Evolutionary conservation across 2,329 filamentous ascomycete species (phyloP).

Genomic region (Trichophyton verrucosum): DNA sequence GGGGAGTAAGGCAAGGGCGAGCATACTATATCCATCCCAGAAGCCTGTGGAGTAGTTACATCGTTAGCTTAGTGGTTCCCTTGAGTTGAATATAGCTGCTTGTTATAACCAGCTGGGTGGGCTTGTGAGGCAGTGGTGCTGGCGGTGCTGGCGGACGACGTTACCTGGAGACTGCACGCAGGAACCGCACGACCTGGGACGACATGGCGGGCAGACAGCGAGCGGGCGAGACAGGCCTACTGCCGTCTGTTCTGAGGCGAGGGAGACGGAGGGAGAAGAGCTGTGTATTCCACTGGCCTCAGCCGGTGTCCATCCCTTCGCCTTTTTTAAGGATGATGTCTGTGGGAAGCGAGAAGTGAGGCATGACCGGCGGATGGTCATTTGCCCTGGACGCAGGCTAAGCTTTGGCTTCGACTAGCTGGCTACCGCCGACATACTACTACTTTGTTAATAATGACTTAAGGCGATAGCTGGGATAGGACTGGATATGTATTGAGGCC

Average conservation of each 20-base stretch:
- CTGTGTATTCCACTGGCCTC: not conserved
- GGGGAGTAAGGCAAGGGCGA: not conserved
- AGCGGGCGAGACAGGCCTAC: not conserved
- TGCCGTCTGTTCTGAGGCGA: not conserved
- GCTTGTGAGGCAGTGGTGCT: no score
- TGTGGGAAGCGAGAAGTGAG: no score
- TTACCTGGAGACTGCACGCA: constrained; percentile 33
- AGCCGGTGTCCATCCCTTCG: not conserved
- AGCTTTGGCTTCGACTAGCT: no score
- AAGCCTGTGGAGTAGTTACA: constrained; percentile 37
- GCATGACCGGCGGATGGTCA: no score
- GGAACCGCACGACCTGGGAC: constrained; percentile 25
- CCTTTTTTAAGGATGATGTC: not conserved
- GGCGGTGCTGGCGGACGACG: constrained; percentile 6
- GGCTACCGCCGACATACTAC: no score
- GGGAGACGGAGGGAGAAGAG: not conserved
- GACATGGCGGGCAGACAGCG: constrained; percentile 15
- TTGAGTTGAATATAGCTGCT: not conserved
- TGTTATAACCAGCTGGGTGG: not conserved
- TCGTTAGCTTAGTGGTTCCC: no score
- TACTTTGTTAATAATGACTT: no score
- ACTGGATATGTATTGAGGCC: no score
- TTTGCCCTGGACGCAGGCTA: no score
- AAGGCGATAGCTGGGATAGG: no score
- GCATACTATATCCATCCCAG: constrained; percentile 62